Percentiles rank a stretch among this genome's conserved stretches.
These are phyloP conservation scores for Suillus occidentalis DNA, from an alignment of 768 basidiomycete species.

Conservation along the genomic window DNA sequence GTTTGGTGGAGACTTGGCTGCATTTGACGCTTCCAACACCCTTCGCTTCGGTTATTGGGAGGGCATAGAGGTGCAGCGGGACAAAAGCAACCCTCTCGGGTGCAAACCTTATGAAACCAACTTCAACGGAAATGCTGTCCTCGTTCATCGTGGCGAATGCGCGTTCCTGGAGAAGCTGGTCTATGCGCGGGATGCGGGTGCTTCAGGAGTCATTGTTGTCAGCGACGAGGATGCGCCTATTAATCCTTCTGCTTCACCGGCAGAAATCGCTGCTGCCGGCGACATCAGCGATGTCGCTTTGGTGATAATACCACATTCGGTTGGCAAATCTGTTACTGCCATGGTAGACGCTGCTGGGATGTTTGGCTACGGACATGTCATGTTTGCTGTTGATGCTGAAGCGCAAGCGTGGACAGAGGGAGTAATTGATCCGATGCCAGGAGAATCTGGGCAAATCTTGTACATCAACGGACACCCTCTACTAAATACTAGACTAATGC, in stretches of 20 bases:
- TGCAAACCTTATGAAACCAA: conserved; percentile 53
- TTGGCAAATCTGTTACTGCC: conserved; percentile 52
- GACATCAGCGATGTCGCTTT: conserved; percentile 59
- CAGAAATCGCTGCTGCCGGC: conserved; percentile 58
- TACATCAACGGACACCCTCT: conserved; percentile 78
- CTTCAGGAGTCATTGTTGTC: conserved; percentile 77
- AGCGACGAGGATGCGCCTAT: conserved; percentile 58
- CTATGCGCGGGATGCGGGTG: conserved; percentile 65
- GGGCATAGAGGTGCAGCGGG: conserved; percentile 57
- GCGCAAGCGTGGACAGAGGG: conserved; percentile 18
- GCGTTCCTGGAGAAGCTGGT: conserved; percentile 86
- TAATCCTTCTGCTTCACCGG: conserved; percentile 62
- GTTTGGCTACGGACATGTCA: conserved; percentile 46
- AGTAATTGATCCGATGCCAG: conserved; percentile 24
- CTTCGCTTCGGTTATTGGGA: conserved; percentile 49
- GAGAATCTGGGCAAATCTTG: conserved; percentile 50
- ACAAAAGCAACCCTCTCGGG: conserved; percentile 53
- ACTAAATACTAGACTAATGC: conserved; percentile 70
- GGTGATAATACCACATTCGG: conserved; percentile 53
- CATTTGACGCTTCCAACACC: conserved; percentile 21
- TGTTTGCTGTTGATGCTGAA: conserved; percentile 50
- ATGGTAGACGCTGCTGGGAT: conserved; percentile 56
- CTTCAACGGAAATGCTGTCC: conserved; percentile 52
- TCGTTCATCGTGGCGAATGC: conserved; percentile 79
- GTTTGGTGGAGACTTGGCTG: conserved; percentile 67